A percentile compares a stretch with the other conserved stretches of the same genome.
Conservation (phyloP, 1,139 yeast species). For the Pneumocystis sp. region DNA sequence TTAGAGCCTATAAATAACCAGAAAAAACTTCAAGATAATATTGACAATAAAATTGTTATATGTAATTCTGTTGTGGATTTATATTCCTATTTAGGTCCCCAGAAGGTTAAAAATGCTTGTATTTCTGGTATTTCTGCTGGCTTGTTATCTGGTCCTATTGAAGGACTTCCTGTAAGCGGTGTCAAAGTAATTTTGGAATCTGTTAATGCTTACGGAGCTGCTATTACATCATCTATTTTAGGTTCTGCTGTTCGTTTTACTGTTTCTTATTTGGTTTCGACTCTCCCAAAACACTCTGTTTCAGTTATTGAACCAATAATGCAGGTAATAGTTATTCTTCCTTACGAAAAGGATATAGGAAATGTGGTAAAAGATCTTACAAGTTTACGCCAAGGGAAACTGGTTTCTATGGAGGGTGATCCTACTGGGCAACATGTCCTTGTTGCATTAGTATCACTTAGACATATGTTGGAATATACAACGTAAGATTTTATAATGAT, state of each 20-base stretch:
- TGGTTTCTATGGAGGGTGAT: background rate
- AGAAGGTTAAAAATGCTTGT: slow-evolving; percentile 20
- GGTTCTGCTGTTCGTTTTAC: background rate
- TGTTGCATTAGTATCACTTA: background rate
- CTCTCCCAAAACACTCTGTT: background rate
- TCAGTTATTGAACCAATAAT: slow-evolving; percentile 81
- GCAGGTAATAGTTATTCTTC: slow-evolving; percentile 87
- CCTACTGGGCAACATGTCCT: background rate
- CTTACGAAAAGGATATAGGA: slow-evolving; percentile 40
- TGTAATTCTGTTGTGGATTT: slow-evolving; percentile 34
- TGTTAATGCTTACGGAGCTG: background rate
- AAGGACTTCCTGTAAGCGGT: slow-evolving; percentile 4
- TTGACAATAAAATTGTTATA: slow-evolving; percentile 13
- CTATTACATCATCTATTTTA: background rate
- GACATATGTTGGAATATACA: background rate
- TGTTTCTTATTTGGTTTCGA: background rate
- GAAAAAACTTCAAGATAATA: slow-evolving; percentile 3
- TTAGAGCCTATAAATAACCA: background rate
- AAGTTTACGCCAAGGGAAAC: background rate
- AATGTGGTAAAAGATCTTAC: background rate
- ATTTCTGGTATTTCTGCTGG: slow-evolving; percentile 3
- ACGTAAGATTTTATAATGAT: background rate
- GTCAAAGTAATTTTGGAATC: background rate
- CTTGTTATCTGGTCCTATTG: slow-evolving; percentile 2
- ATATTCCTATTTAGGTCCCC: slow-evolving; percentile 36